Base-by-base conservation (phyloP, 169 alveolate species). In the Ichthyophthirius multifiliis region DNA sequence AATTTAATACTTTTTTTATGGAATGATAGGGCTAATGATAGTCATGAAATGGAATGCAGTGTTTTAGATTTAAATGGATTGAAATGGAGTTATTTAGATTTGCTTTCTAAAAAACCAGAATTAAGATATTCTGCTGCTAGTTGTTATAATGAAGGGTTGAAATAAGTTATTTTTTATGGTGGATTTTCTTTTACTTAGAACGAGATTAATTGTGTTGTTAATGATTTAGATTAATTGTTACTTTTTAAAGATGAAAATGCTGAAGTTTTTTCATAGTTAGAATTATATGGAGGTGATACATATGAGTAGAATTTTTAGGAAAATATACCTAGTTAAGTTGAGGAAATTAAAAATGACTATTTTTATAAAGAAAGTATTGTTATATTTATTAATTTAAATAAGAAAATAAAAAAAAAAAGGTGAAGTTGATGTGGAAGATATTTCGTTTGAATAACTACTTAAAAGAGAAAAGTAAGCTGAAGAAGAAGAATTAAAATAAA, bases 401-500 rank as follows among this genome's bases (percentile, higher is more conserved):
- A 1, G 31, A 55, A 55, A 20, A 4, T 3, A 27, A 20, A 20
- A 20, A 55, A 15, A n/a, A 47, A 47, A 6, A 55, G 71, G 23
- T 16, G 71, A 55, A 4, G 71, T 27, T 27, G 71, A 55, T 9
- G 10, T 55, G 13, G 71, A 55, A 10, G 71, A 55, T 55, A 55
- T 55, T 15, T 55, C 71, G 2, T 55, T 55, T 55, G 71, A 55
- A 55, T 27, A 55, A 55, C 13, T 55, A 18, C 31, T 55, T 10
- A 39, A 55, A 55, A 55, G 23, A 4, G 71, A 55, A 55, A 55
- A 55, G 31, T 27, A 55, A 27, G 71, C 71, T 55, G 71, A 55
- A 55, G 71, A 55, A 55, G 71, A 55, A 23, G 71, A 55, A 55
- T n/a, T n/a, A n/a, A n/a, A n/a, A n/a, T n/a, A n/a, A n/a, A n/a